These are phyloP conservation scores for Apophysomyces ossiformis DNA, from an alignment of 371 early-diverging fungal genomes.

Conservation along the genomic window DNA sequence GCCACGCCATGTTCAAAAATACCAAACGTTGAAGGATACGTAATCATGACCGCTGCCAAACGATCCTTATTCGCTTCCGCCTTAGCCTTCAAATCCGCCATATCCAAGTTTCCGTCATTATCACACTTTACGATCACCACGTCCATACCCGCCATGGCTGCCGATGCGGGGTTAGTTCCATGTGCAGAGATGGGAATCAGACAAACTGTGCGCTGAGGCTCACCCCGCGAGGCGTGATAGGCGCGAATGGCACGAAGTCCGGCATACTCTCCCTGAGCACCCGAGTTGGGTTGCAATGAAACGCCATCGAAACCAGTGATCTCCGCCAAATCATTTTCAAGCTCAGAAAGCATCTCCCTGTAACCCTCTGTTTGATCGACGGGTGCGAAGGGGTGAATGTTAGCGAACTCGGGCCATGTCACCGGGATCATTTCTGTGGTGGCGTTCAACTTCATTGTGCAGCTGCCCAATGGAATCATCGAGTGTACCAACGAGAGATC, in stretches of 20 bases:
- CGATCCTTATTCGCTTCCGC: slow-evolving; percentile 81
- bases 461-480: slow-evolving; percentile 98
- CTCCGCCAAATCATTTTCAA: slow-evolving; percentile 84
- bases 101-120: slow-evolving; percentile 88
- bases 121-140: slow-evolving; percentile 94
- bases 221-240: slow-evolving; percentile 84
- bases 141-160: slow-evolving; percentile 95
- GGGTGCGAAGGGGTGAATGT: slow-evolving; percentile 97
- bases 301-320: slow-evolving; percentile 95
- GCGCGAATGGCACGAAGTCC: slow-evolving; percentile 93
- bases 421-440: slow-evolving; percentile 98
- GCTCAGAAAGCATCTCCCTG: slow-evolving; percentile 79
- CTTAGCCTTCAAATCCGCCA: slow-evolving; percentile 86
- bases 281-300: slow-evolving; percentile 96
- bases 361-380: slow-evolving; percentile 91
- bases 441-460: slow-evolving; percentile 99
- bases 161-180: slow-evolving; percentile 99
- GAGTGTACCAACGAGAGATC: slow-evolving; percentile 95
- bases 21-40: slow-evolving; percentile 98
- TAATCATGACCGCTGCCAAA: slow-evolving; percentile 96
- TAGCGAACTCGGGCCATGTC: slow-evolving; percentile 95
- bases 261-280: slow-evolving; percentile 98
- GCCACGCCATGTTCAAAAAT: slow-evolving; percentile 91
- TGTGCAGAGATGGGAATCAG: slow-evolving; percentile 98
- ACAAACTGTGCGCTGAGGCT: slow-evolving; percentile 87